phyloP scores from a whole-genome alignment of 2,329 filamentous ascomycete species.

The Monilinia polystroma region DNA sequence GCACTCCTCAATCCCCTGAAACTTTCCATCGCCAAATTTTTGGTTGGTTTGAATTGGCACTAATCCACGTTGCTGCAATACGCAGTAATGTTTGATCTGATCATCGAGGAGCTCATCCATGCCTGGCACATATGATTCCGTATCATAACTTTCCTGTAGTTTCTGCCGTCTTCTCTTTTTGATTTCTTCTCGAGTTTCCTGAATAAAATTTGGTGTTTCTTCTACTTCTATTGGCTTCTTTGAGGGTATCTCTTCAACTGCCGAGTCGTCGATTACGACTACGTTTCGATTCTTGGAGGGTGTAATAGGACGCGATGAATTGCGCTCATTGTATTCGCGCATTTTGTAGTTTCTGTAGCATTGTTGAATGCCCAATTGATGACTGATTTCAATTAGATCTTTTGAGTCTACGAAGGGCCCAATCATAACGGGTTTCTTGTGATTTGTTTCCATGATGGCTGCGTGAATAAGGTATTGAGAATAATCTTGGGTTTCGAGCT shows the following conservation, averaged over 20 bases:
- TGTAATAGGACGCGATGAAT: too few species aligned
- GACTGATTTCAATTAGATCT: neutral
- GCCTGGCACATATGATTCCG: neutral
- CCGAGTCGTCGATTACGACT: neutral
- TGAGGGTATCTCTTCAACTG: neutral
- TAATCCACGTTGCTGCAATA: neutral
- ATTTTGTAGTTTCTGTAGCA: neutral
- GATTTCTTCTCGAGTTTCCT: neutral
- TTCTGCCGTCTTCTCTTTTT: slow-evolving; percentile 4
- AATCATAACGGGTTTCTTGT: neutral
- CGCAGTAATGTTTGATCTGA: neutral
- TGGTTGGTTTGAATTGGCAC: neutral
- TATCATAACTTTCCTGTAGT: neutral
- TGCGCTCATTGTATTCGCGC: neutral
- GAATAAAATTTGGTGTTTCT: neutral
- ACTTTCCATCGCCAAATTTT: neutral
- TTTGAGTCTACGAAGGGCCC: neutral
- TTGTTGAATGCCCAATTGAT: neutral
- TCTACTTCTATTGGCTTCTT: neutral
- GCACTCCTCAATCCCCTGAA: neutral
- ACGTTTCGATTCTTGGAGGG: neutral
- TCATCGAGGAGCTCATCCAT: neutral
- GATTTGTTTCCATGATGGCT: neutral
- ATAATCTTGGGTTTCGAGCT: neutral
- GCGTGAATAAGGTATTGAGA: neutral